These are phyloP conservation scores for Gaultheria prostrata DNA, from an alignment of 148 eudicot species.

Conservation along the genomic window DNA sequence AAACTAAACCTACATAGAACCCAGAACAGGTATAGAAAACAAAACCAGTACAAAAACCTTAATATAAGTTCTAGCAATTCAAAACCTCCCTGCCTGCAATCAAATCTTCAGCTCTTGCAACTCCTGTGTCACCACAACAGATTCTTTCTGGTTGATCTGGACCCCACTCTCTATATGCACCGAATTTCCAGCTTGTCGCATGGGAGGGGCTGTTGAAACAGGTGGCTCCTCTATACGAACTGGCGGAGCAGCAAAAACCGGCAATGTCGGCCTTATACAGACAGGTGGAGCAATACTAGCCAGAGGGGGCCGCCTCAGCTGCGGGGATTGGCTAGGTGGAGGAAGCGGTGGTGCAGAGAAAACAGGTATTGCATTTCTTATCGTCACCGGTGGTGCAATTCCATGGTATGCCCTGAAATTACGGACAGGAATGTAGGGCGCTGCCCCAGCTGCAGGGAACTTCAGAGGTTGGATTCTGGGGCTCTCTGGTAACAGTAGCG, in stretches of 20 bases:
- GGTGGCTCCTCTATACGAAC: slow-evolving; percentile 26
- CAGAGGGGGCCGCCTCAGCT: slow-evolving; percentile 25
- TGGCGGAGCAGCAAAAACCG: slow-evolving; percentile 44
- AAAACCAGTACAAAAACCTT: slow-evolving; percentile 15
- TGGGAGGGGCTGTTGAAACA: slow-evolving; percentile 19
- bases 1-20: slow-evolving; percentile 24
- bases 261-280: slow-evolving; percentile 44
- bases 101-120: slow-evolving; percentile 36
- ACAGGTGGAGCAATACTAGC: slow-evolving; percentile 48
- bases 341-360: slow-evolving; percentile 58
- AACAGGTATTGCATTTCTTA: slow-evolving; percentile 54
- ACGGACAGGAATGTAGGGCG: slow-evolving; percentile 54
- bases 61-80: slow-evolving; percentile 7
- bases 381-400: slow-evolving; percentile 62
- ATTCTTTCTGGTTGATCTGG: slow-evolving; percentile 21
- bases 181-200: slow-evolving; percentile 15
- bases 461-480: slow-evolving; percentile 28
- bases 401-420: slow-evolving; percentile 49
- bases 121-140: slow-evolving; percentile 20
- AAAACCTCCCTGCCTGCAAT: slow-evolving; percentile 11
- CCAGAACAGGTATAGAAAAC: slow-evolving; percentile 14
- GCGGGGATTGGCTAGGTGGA: slow-evolving; percentile 31
- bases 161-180: slow-evolving; percentile 14
- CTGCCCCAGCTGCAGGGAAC: slow-evolving; percentile 53
- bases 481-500: slow-evolving; percentile 21